Percentiles rank a stretch among this genome's conserved stretches.
Conservation (phyloP, 768 basidiomycete genomes). For the Trametopsis cervina region DNA sequence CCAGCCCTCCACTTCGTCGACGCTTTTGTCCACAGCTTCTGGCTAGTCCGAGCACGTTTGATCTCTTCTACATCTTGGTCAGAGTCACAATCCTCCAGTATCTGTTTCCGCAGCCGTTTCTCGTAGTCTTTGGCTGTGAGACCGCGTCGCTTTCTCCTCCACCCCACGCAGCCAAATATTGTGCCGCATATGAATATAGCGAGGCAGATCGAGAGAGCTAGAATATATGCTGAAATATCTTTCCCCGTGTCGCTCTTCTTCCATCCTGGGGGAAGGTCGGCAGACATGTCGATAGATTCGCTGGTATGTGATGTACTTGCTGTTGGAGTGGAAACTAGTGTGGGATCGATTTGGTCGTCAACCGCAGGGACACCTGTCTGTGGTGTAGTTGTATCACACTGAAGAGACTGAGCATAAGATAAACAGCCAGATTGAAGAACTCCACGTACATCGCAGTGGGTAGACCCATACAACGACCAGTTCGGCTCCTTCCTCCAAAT, state of each 20-base stretch:
- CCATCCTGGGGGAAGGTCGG: constrained; percentile 19
- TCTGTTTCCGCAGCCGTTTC: constrained; percentile 32
- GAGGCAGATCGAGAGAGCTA: constrained; percentile 56
- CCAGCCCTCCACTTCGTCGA: constrained; percentile 65
- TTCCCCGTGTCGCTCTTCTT: constrained; percentile 11
- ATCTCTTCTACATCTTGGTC: constrained; percentile 24
- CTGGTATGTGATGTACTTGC: background rate
- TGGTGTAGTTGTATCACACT: constrained; percentile 7
- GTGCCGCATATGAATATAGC: constrained; percentile 54
- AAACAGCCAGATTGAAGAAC: background rate
- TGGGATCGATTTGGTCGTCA: constrained; percentile 27
- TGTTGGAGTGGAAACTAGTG: constrained; percentile 28
- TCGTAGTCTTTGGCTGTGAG: constrained; percentile 44
- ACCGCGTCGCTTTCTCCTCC: constrained; percentile 40
- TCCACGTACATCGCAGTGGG: constrained; percentile 46
- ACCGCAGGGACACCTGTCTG: constrained; percentile 27
- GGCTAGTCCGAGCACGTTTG: constrained; percentile 41
- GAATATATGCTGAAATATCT: constrained; percentile 22
- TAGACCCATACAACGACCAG: constrained; percentile 69
- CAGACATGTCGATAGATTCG: background rate
- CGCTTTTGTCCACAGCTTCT: constrained; percentile 59
- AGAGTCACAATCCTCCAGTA: constrained; percentile 26
- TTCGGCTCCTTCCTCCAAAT: constrained; percentile 46
- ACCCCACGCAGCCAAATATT: constrained; percentile 56
- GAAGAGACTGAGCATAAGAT: background rate